A percentile compares a stretch with the other conserved stretches of the same genome.
Evolutionary conservation across 805 yeast species (phyloP).

Genomic region (Candida pseudofarinosa): DNA sequence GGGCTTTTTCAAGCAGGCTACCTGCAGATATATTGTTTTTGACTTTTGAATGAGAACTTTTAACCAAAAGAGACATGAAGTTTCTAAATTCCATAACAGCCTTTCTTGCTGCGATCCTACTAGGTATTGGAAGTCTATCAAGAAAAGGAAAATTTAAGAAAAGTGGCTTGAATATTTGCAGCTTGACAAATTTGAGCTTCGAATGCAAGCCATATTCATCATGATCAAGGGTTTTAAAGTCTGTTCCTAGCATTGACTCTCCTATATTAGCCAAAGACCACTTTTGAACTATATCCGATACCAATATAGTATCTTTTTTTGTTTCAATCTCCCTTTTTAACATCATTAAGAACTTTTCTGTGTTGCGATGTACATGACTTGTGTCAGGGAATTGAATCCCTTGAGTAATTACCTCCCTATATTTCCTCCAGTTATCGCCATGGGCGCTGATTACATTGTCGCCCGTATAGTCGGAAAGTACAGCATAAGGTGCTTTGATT

Average conservation of each 20-base stretch:
- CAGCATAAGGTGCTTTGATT: slow-evolving; percentile 52
- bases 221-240: slow-evolving; percentile 36
- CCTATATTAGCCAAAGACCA: slow-evolving; percentile 48
- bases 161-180: slow-evolving; percentile 52
- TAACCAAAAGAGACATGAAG: slow-evolving; percentile 31
- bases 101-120: slow-evolving; percentile 39
- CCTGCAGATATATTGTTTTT: slow-evolving; percentile 34
- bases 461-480: slow-evolving; percentile 53
- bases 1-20: slow-evolving; percentile 38
- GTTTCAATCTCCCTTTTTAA: slow-evolving; percentile 14
- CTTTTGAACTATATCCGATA: slow-evolving; percentile 44
- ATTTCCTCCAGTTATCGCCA: slow-evolving; percentile 48
- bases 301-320: slow-evolving; percentile 10
- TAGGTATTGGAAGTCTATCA: slow-evolving; percentile 47
- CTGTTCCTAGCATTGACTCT: slow-evolving; percentile 47
- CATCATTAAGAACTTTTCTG: slow-evolving; percentile 26
- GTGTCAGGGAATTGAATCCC: slow-evolving; percentile 48
- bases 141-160: slow-evolving; percentile 53
- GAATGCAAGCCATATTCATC: slow-evolving; percentile 31
- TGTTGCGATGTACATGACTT: slow-evolving; percentile 35
- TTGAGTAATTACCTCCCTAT: slow-evolving; percentile 42
- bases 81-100: slow-evolving; percentile 41
- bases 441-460: slow-evolving; percentile 60
- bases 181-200: slow-evolving; percentile 41
- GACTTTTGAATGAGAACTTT: slow-evolving; percentile 10